Conservation (phyloP, 129 eudicot species). For the Oenanthe sinensis region DNA sequence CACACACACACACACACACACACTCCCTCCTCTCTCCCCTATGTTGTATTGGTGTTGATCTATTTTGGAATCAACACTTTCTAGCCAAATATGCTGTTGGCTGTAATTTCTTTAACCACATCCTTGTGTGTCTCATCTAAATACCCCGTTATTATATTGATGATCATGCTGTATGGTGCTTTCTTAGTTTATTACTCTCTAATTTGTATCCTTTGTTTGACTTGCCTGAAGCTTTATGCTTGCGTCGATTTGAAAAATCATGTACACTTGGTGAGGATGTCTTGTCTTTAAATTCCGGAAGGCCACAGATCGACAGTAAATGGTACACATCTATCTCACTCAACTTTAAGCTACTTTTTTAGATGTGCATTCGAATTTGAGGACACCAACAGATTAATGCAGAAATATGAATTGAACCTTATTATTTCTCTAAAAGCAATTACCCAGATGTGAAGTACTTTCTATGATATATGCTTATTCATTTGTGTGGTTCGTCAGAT, state of each 20-base stretch:
- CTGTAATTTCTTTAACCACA: background rate
- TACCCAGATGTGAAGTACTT: background rate
- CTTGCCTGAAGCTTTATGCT: slow-evolving; percentile 73
- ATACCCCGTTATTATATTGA: background rate
- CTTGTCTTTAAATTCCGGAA: slow-evolving; percentile 57
- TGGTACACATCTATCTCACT: slow-evolving; percentile 37
- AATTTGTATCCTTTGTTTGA: slow-evolving; percentile 8
- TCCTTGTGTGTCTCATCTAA: background rate
- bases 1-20: no score
- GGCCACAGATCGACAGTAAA: slow-evolving; percentile 60
- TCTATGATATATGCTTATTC: background rate
- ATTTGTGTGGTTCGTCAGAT: background rate
- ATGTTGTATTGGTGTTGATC: background rate
- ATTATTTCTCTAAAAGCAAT: background rate
- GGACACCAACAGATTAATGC: background rate
- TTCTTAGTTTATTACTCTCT: background rate
- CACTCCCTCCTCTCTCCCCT: no score
- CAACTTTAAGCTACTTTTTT: background rate
- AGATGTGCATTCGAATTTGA: background rate
- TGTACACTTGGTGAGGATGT: slow-evolving; percentile 66
- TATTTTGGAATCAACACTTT: background rate
- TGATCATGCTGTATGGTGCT: slow-evolving; percentile 4
- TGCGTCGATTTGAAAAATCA: slow-evolving; percentile 69
- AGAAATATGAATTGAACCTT: background rate
- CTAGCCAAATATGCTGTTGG: background rate